phyloP scores from a whole-genome alignment of 371 early-diverging fungal species.

The Massospora cicadina region DNA sequence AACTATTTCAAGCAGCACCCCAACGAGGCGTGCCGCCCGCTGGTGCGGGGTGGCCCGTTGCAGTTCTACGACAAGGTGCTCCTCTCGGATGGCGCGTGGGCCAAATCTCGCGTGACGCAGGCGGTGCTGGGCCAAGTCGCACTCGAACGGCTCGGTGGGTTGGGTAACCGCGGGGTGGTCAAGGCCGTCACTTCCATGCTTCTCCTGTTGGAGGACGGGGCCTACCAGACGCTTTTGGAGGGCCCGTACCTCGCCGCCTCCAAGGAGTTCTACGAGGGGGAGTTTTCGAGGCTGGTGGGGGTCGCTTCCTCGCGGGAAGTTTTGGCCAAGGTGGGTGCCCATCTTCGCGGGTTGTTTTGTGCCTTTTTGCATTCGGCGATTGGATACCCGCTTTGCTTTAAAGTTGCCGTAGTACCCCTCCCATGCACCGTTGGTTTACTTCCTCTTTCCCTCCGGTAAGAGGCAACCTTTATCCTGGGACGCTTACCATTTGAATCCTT shows the following conservation, averaged over 20 bases:
- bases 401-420: too few species aligned
- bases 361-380: too few species aligned
- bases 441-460: too few species aligned
- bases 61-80: background rate
- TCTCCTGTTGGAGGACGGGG: background rate
- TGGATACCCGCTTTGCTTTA: too few species aligned
- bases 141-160: background rate
- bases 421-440: too few species aligned
- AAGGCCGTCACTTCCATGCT: background rate
- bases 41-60: background rate
- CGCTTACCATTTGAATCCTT: too few species aligned
- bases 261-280: background rate
- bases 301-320: background rate
- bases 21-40: background rate
- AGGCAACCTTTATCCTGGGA: too few species aligned
- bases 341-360: too few species aligned
- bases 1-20: background rate
- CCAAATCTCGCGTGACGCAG: background rate
- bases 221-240: background rate
- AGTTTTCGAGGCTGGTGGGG: background rate
- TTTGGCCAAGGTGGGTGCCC: background rate
- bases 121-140: background rate
- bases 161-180: background rate
- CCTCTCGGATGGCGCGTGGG: background rate
- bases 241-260: background rate